Evolutionary conservation across 1,284 basidiomycete species (phyloP).

Genomic region (Ustilago sp.): DNA sequence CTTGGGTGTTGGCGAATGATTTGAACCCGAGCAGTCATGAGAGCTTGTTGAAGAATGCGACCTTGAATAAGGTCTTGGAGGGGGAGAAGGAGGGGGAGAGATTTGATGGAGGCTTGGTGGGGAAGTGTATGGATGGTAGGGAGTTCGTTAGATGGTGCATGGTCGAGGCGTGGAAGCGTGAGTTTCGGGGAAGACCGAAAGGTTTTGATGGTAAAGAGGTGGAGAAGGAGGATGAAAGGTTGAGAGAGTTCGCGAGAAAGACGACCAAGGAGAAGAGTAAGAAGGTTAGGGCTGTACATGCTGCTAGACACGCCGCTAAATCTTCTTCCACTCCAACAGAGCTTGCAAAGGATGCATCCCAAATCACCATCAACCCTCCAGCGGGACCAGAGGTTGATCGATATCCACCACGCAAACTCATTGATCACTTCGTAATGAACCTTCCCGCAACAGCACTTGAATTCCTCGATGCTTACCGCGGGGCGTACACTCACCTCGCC

Average conservation of each 20-base stretch:
- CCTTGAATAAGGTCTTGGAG: constrained; percentile 53
- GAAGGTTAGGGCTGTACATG: constrained; percentile 13
- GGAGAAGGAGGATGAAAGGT: constrained; percentile 29
- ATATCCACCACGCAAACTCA: constrained; percentile 25
- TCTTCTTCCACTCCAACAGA: neutral
- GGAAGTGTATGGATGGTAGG: constrained; percentile 58
- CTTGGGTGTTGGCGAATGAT: constrained; percentile 86
- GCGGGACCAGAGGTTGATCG: constrained; percentile 2
- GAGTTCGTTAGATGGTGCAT: constrained; percentile 53
- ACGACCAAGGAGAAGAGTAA: constrained; percentile 30
- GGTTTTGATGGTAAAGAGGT: constrained; percentile 25
- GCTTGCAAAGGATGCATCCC: neutral
- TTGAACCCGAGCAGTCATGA: constrained; percentile 88
- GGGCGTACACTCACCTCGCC: constrained; percentile 74
- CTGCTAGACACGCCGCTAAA: constrained; percentile 10
- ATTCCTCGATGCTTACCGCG: constrained; percentile 89
- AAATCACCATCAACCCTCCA: neutral
- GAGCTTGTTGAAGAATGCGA: constrained; percentile 73
- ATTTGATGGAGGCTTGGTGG: constrained; percentile 37
- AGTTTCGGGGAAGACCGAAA: constrained; percentile 35
- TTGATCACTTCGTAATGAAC: constrained; percentile 94
- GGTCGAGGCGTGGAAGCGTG: constrained; percentile 43
- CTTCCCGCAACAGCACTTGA: constrained; percentile 89
- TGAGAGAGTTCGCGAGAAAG: constrained; percentile 17
- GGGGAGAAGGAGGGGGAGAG: constrained; percentile 2